Base-by-base conservation (phyloP, 2,329 filamentous ascomycete genomes). In the Aspergillus jensenii region DNA sequence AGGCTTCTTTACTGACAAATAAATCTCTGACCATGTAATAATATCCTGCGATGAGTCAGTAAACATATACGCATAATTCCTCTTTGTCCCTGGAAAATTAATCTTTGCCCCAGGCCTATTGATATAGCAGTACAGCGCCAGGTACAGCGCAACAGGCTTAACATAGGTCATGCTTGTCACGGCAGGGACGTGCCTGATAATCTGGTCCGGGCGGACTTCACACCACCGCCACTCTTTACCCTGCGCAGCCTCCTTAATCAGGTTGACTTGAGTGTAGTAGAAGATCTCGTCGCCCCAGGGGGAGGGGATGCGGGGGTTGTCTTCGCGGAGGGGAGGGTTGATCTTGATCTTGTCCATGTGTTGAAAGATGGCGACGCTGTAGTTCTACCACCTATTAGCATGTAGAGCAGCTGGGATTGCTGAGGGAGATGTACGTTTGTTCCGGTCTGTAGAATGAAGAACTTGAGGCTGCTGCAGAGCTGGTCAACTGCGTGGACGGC, bases 261-360 rank as follows among this genome's bases (percentile, higher is more conserved):
- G 65, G 59, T 80, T 78, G 19, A 74, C 71, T 65, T 80, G 77
- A 21, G 64, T 68, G 62, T 80, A 80, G 67, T 81, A 80, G 67
- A 80, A 80, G 59, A 80, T 75, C 58, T 78, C 70, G 9, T 74
- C 74, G 1, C 74, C 74, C 50, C 73, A 74, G 0, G 76, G 76
- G 55, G 76, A 72, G 2, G 76, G 74, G 35, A 80, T 73, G n/a
- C 75, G 73, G 0, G 74, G 74, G 31, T 72, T 60, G 11, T 69
- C 68, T 65, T 80, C 77, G 31, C 68, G 68, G 44, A 79, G 62
- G 0, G 78, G 77, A 14, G 71, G 62, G 64, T 65, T 57, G 68
- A 67, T 63, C 33, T 65, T 52, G 19, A 65, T 57, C 15, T 68
- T 55, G 35, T 70, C 59, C 49, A 55, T 51, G 51, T 52, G 59